Percentiles rank a stretch among this genome's conserved stretches.
phyloP scores from a whole-genome alignment of 805 yeast genomes.

The Teunomyces tritomae region DNA sequence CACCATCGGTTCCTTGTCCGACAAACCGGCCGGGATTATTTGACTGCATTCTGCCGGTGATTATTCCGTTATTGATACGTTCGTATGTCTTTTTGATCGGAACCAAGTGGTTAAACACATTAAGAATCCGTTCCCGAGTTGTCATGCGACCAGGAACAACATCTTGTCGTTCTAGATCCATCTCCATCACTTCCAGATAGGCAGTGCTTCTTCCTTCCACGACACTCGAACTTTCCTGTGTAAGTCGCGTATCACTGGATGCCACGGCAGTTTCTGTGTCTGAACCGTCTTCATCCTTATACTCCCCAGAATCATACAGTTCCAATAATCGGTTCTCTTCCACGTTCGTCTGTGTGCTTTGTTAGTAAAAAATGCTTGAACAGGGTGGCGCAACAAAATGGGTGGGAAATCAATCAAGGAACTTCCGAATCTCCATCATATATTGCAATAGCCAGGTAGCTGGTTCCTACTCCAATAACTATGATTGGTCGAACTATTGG shows the following conservation, averaged over 20 bases:
- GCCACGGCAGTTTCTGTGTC: not conserved
- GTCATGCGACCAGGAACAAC: conserved; percentile 17
- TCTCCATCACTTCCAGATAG: conserved; percentile 8
- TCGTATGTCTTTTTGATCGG: conserved; percentile 44
- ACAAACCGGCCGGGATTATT: conserved; percentile 43
- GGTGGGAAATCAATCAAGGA: too few relatives aligned
- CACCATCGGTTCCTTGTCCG: conserved; percentile 73
- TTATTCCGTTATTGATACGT: conserved; percentile 38
- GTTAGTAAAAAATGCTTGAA: not conserved
- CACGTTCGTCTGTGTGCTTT: not conserved
- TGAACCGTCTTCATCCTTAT: not conserved
- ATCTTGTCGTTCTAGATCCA: conserved; percentile 31
- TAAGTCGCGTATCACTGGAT: too few relatives aligned
- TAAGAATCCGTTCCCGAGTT: conserved; percentile 27
- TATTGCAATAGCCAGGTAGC: too few relatives aligned
- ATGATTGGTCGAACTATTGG: too few relatives aligned
- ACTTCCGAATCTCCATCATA: too few relatives aligned
- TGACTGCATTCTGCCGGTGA: conserved; percentile 42
- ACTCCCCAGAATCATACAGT: conserved; percentile 1
- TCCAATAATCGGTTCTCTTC: conserved; percentile 8
- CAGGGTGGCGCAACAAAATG: not conserved
- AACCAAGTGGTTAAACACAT: conserved; percentile 31
- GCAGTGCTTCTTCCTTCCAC: conserved; percentile 10
- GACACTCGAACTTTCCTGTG: conserved; percentile 4
- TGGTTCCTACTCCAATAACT: too few relatives aligned